Evolutionary conservation across 805 yeast genomes (phyloP).

Genomic region (Saturnispora sekii): DNA sequence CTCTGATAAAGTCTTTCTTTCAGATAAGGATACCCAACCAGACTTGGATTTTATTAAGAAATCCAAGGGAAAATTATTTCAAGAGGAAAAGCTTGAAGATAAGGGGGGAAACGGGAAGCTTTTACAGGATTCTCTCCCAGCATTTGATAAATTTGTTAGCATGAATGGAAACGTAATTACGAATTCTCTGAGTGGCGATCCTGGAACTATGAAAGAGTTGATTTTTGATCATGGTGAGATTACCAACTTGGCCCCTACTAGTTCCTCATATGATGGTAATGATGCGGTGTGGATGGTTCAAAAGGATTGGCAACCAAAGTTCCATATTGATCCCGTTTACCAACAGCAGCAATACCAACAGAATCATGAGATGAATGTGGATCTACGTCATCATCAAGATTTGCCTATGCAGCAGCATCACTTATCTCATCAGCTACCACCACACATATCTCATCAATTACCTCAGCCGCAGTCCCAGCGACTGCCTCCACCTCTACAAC

Average conservation of each 20-base stretch:
- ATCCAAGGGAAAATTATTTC: neutral
- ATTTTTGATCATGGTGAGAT: conserved; percentile 1
- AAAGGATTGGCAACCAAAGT: conserved; percentile 14
- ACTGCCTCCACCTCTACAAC: neutral
- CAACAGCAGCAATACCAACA: neutral
- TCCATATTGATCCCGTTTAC: conserved; percentile 1
- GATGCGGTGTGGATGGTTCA: conserved; percentile 10
- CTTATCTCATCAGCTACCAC: no score
- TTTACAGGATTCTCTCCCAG: no score
- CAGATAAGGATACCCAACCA: conserved; percentile 13
- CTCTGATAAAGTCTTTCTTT: conserved; percentile 19
- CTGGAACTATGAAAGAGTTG: neutral
- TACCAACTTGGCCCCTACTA: neutral
- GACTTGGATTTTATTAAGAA: conserved; percentile 1
- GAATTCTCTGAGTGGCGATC: no score
- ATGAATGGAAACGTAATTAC: no score
- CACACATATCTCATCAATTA: no score
- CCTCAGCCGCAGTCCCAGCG: conserved; percentile 1
- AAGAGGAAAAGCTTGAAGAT: neutral
- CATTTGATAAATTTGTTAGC: no score
- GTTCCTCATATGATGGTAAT: neutral
- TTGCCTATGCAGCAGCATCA: no score
- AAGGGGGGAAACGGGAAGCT: neutral
- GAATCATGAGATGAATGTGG: no score
- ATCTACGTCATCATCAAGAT: no score